These are phyloP conservation scores for Ceratocystis variospora DNA, from an alignment of 2,329 filamentous ascomycete genomes.

Conservation along the genomic window DNA sequence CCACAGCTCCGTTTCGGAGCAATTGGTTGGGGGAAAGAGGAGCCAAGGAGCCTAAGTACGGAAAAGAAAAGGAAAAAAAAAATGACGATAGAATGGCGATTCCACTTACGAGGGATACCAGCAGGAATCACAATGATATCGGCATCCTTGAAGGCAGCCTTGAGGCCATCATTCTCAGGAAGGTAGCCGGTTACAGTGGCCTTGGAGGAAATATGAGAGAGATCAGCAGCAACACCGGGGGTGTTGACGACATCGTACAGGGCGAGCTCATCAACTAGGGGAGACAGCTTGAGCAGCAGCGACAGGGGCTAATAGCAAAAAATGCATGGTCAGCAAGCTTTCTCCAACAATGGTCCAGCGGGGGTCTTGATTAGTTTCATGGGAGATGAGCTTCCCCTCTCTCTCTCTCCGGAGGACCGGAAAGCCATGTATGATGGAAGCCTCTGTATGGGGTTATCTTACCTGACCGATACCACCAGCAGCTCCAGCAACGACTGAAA, in stretches of 20 bases:
- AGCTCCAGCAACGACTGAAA: conserved; percentile 73
- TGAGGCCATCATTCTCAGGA: conserved; percentile 71
- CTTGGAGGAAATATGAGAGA: conserved; percentile 89
- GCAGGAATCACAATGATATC: conserved; percentile 96
- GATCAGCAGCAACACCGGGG: conserved; percentile 85
- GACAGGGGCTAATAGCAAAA: conserved; percentile 60
- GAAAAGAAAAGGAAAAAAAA: not conserved
- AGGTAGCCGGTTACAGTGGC: conserved; percentile 82
- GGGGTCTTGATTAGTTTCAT: conserved; percentile 2
- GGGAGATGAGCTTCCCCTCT: not conserved
- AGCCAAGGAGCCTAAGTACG: not conserved
- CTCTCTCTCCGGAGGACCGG: not conserved
- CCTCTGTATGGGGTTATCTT: conserved; percentile 24
- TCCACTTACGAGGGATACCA: conserved; percentile 77
- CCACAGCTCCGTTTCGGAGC: conserved; percentile 6
- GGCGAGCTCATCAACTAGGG: conserved; percentile 78
- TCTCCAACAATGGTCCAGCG: conserved; percentile 17
- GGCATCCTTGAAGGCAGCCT: conserved; percentile 77
- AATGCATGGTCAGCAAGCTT: conserved; percentile 18
- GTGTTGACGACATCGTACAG: conserved; percentile 99
- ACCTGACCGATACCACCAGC: conserved; percentile 98
- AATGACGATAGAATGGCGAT: not conserved
- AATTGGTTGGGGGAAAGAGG: conserved; percentile 14
- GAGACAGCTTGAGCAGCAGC: conserved; percentile 82
- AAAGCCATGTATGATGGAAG: not conserved